Base-by-base conservation (phyloP, 1,284 basidiomycete species). In the Trametes hirsuta region DNA sequence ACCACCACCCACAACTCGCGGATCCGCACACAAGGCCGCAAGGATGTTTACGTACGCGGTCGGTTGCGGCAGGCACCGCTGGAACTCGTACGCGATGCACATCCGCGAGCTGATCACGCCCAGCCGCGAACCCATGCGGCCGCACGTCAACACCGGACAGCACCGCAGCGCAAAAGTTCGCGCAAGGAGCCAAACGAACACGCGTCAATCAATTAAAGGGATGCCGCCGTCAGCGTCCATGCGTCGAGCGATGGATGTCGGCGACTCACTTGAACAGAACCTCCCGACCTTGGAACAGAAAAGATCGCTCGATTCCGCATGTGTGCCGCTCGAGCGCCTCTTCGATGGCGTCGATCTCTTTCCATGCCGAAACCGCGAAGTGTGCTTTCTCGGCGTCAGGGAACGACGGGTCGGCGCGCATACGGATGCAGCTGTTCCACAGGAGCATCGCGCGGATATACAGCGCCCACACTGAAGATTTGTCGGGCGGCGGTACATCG, bases 181-280 rank as follows among this genome's bases (percentile, higher is more conserved):
- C 46, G 40, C 36, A 21, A 14, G 42, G 47, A 46, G 40, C 15
- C 57, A 34, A 51, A 11, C 34, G 39, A 42, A 14, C 15, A 25
- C 46, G 15, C 46, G 30, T 12, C 37, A 34, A 18, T n/a, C 46
- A 46, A 52, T 30, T 30, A 24, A 53, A 41, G 51, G 30, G 24
- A 15, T 14, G 14, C 14, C 30, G 35, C 22, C 47, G 42, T 58
- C 49, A 58, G 49, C 44, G 24, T 51, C 14, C 44, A 47, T 25
- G 4, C 24, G 6, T 9, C 41, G 22, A 6, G 15, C 15, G 18
- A 10, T 14, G 39, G 6, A 18, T 15, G 24, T 21, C 35, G 18
- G 24, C n/a, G 12, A 74, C 87, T 72, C 69, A 90, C 90, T 90
- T 90, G 78, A 90, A 91, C 40, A 91, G 76, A 68, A 84, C 87